phyloP scores from a whole-genome alignment of 176 grass and related monocot species.

The Triticum monococcum region DNA sequence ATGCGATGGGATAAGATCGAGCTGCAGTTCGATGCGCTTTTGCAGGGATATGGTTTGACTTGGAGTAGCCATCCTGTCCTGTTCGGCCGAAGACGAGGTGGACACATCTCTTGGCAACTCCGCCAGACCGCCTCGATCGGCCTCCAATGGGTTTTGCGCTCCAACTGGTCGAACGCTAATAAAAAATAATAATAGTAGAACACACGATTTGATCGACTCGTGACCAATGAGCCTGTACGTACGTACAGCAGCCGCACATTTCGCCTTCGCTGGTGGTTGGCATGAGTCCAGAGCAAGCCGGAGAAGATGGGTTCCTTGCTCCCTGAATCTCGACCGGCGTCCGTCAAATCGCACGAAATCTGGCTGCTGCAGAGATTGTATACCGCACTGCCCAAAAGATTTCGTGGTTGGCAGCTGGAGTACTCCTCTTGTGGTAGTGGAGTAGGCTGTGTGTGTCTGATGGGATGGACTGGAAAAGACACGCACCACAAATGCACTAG shows the following conservation, averaged over 20 bases:
- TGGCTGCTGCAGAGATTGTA: neutral
- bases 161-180: neutral
- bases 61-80: neutral
- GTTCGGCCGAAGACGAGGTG: neutral
- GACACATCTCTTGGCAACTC: neutral
- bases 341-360: neutral
- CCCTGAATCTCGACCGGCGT: neutral
- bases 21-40: neutral
- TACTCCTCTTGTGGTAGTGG: too few relatives aligned
- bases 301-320: neutral
- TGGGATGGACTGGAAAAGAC: neutral
- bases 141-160: neutral
- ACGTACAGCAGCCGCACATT: neutral
- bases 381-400: neutral
- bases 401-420: neutral
- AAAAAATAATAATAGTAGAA: neutral
- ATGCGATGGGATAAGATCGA: neutral
- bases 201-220: neutral
- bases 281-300: neutral
- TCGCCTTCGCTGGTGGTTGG: too few relatives aligned
- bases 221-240: neutral
- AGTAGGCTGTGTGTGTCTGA: neutral
- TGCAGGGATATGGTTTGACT: neutral
- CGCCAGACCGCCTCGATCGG: neutral
- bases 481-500: too few relatives aligned